Evolutionary conservation across 2,329 filamentous ascomycete species (phyloP).

Genomic region (Stromatinia cepivora): DNA sequence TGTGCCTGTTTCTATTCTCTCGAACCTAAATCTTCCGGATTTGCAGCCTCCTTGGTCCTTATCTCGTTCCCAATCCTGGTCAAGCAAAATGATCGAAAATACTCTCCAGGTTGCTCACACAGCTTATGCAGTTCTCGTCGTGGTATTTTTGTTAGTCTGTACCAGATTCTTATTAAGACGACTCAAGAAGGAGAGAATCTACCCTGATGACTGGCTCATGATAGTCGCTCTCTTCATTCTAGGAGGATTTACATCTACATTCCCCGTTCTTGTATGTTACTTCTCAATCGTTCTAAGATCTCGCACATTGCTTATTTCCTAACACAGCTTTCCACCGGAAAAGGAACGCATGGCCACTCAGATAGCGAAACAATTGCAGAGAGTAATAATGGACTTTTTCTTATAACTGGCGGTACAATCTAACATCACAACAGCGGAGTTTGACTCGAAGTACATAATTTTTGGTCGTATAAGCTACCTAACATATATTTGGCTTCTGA

Average conservation of each 20-base stretch:
- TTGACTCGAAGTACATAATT: constrained; percentile 30
- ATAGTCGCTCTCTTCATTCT: not conserved
- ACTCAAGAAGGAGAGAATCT: constrained; percentile 15
- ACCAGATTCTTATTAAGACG: constrained; percentile 2
- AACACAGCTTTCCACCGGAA: not conserved
- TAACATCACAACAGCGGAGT: constrained; percentile 24
- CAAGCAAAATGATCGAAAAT: not conserved
- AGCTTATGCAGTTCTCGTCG: not conserved
- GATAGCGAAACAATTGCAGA: not conserved
- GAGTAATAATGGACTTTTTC: not conserved
- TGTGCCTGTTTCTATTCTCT: not conserved
- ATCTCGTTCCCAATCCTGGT: no score
- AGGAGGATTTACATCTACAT: not conserved
- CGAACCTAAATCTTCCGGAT: not conserved
- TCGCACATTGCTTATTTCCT: not conserved
- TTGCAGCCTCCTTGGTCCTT: not conserved
- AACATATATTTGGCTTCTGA: constrained; percentile 35
- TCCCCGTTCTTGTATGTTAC: constrained; percentile 7
- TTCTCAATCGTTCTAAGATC: not conserved
- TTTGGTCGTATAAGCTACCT: constrained; percentile 29
- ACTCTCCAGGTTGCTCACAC: not conserved
- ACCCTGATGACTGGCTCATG: constrained; percentile 20
- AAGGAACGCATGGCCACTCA: not conserved
- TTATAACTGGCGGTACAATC: not conserved
- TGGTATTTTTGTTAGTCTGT: not conserved